Evolutionary conservation across 345 rosid genomes (phyloP).

Genomic region (Acer negundo): DNA sequence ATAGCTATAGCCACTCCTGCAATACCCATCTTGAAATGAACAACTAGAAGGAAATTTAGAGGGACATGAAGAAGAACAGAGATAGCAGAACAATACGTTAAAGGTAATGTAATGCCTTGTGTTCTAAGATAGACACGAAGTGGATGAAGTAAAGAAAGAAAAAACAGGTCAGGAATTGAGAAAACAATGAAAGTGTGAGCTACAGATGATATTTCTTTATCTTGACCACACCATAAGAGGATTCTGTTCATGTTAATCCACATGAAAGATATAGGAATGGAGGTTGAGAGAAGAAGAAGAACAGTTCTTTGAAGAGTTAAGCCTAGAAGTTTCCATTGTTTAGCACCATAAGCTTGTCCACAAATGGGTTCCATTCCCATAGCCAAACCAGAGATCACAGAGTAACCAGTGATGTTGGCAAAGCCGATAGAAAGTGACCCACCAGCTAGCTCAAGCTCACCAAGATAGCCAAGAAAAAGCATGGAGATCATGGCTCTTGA

Average conservation of each 20-base stretch:
- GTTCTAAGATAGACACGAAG: slow-evolving; percentile 84
- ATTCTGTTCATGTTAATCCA: slow-evolving; percentile 80
- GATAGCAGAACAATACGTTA: slow-evolving; percentile 83
- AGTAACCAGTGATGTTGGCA: slow-evolving; percentile 97
- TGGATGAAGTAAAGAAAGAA: slow-evolving; percentile 92
- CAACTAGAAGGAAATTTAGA: slow-evolving; percentile 72
- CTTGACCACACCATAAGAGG: slow-evolving; percentile 86
- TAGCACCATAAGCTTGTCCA: slow-evolving; percentile 96
- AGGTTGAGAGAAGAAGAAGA: slow-evolving; percentile 81
- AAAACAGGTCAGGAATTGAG: slow-evolving; percentile 86
- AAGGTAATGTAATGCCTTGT: slow-evolving; percentile 83
- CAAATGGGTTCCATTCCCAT: slow-evolving; percentile 99
- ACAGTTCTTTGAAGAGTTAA: slow-evolving; percentile 91
- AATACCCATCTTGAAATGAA: slow-evolving; percentile 76
- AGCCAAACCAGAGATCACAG: slow-evolving; percentile 94
- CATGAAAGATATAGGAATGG: slow-evolving; percentile 79
- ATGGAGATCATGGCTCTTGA: slow-evolving; percentile 97
- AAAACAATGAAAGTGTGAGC: slow-evolving; percentile 78
- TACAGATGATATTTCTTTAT: slow-evolving; percentile 63
- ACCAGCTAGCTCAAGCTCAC: slow-evolving; percentile 92
- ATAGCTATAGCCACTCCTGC: slow-evolving; percentile 88
- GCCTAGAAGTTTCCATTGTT: slow-evolving; percentile 85
- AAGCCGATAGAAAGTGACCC: slow-evolving; percentile 95
- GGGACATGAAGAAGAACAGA: slow-evolving; percentile 86
- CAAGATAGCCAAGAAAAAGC: slow-evolving; percentile 96